Evolutionary conservation across 805 yeast genomes (phyloP).

Genomic region (Teunomyces pallodes): DNA sequence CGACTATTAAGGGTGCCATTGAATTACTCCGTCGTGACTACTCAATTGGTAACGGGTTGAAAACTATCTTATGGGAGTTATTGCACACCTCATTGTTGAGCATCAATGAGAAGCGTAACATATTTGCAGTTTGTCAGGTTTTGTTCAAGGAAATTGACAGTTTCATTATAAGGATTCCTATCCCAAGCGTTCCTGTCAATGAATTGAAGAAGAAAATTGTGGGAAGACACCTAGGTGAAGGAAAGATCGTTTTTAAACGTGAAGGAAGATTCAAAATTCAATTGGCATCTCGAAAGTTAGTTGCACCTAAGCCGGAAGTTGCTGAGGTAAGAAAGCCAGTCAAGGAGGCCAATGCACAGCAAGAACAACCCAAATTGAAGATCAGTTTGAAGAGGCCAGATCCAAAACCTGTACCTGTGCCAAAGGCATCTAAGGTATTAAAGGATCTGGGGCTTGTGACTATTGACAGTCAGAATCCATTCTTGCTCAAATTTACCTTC

Average conservation of each 20-base stretch:
- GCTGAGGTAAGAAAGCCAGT: constrained; percentile 1
- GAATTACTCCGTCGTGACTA: constrained; percentile 62
- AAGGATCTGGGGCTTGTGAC: not conserved
- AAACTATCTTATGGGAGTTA: constrained; percentile 62
- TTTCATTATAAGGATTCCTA: constrained; percentile 57
- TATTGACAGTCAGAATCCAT: not conserved
- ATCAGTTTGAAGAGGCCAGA: not conserved
- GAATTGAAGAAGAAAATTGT: constrained; percentile 54
- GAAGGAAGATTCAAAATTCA: constrained; percentile 58
- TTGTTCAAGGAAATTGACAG: constrained; percentile 61
- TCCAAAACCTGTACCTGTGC: not conserved
- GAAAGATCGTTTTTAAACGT: constrained; percentile 57
- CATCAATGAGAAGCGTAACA: constrained; percentile 54
- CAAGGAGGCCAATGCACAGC: not conserved
- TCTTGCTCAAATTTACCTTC: constrained; percentile 10
- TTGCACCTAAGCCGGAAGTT: constrained; percentile 7
- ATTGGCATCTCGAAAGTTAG: constrained; percentile 28
- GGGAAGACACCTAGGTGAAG: constrained; percentile 53
- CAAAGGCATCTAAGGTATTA: not conserved
- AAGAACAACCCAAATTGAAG: constrained; percentile 12
- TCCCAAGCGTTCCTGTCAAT: constrained; percentile 56
- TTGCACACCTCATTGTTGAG: constrained; percentile 61
- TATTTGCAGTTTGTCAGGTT: constrained; percentile 66
- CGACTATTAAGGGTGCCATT: constrained; percentile 62
- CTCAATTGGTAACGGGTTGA: constrained; percentile 55